Conservation (phyloP, 805 yeast species). For the Candida xyloterini region DNA sequence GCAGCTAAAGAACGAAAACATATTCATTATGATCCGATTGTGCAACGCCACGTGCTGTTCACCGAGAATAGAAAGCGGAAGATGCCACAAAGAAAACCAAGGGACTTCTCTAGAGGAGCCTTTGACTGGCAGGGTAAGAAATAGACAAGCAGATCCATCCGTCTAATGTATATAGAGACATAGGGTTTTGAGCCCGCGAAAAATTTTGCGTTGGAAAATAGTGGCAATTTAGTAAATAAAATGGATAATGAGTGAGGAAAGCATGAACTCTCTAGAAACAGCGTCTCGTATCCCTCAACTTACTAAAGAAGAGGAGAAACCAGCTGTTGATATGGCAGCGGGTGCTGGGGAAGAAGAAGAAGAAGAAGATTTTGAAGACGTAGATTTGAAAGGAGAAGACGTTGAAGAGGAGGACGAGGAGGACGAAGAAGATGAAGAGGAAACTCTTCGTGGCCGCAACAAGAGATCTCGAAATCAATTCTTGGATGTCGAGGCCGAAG, state of each 20-base stretch:
- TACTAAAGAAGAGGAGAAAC: not conserved
- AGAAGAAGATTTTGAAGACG: constrained; percentile 9
- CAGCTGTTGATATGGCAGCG: too few relatives aligned
- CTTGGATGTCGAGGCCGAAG: constrained; percentile 98
- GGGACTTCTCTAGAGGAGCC: constrained; percentile 47
- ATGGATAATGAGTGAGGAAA: constrained; percentile 12
- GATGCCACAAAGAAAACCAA: constrained; percentile 47
- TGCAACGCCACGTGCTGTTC: constrained; percentile 87
- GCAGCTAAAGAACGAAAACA: constrained; percentile 75
- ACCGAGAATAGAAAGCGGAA: constrained; percentile 86
- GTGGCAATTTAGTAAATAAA: constrained; percentile 10
- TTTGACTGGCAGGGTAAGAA: constrained; percentile 35
- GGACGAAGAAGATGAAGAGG: constrained; percentile 32
- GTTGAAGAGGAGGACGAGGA: constrained; percentile 29
- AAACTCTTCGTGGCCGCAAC: constrained; percentile 42
- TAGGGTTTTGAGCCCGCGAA: constrained; percentile 13
- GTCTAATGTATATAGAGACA: constrained; percentile 4
- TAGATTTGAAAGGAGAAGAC: constrained; percentile 25
- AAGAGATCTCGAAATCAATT: constrained; percentile 73
- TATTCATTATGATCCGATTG: constrained; percentile 84
- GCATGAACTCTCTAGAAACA: not conserved
- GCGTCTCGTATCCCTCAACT: not conserved
- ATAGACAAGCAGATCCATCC: constrained; percentile 1
- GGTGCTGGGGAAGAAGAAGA: not conserved
- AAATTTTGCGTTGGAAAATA: constrained; percentile 11